phyloP scores from a whole-genome alignment of 106 monocot species.

The Dactylorhiza incarnata region DNA sequence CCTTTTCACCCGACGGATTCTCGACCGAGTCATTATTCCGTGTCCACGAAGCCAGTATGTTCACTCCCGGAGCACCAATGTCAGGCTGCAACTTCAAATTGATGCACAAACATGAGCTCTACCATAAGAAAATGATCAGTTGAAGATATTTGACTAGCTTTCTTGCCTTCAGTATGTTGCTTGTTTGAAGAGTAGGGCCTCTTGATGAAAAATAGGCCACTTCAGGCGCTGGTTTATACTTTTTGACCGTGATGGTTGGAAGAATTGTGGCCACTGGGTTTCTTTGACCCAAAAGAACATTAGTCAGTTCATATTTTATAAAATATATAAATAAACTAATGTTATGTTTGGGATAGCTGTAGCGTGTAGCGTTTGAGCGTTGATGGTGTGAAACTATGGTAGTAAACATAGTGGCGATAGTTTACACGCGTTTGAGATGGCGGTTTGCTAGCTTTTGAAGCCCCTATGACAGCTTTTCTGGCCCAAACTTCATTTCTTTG shows the following conservation, averaged over 20 bases:
- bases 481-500: too few species aligned
- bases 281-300: conserved; percentile 13
- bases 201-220: conserved; percentile 82
- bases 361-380: too few species aligned
- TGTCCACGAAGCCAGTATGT: conserved; percentile 80
- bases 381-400: too few species aligned
- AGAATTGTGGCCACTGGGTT: conserved; percentile 67
- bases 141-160: background rate
- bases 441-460: too few species aligned
- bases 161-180: conserved; percentile 55
- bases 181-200: conserved; percentile 45
- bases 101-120: background rate
- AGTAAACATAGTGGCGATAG: too few species aligned
- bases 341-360: too few species aligned
- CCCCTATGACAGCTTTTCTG: too few species aligned
- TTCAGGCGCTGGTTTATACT: conserved; percentile 64
- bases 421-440: too few species aligned
- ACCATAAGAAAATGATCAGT: background rate
- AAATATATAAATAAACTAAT: background rate
- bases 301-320: background rate
- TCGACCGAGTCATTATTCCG: conserved; percentile 15
- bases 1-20: conserved; percentile 36
- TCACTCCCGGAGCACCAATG: conserved; percentile 70
- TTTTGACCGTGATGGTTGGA: conserved; percentile 38
- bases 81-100: conserved; percentile 45